Evolutionary conservation across 495 filamentous ascomycete genomes (phyloP), one percentile per base, ranked within the genome.

Genomic region (Tetracladium marchalianum): DNA sequence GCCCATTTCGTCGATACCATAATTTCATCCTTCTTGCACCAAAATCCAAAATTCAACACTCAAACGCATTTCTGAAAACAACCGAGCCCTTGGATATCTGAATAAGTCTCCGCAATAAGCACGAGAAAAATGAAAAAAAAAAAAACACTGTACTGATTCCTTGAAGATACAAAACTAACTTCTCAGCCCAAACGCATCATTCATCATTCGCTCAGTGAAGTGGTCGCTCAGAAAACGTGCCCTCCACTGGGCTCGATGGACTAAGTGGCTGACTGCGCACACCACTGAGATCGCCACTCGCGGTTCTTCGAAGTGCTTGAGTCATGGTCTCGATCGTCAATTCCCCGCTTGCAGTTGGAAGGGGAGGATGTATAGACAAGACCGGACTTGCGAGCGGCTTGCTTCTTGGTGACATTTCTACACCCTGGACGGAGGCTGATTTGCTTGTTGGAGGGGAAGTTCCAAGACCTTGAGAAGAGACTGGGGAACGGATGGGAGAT

Each of bases 241-340:
- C 48, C 3, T 27, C 22, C 3, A 7, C 7, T 4, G 55, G 47
- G 45, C 60, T 66, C 39, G 79, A 63, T 0, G 80, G 76, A 62
- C 78, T 85, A 32, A 74, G 58, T 11, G 80, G 73, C 40, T 77
- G 74, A 60, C 81, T 83, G 50, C 73, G 66, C 35, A 71, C 62
- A 31, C 71, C 73, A 48, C 76, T 76, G 53, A 94, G 62, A 59
- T 95, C 89, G 15, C 84, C 82, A 64, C 84, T 90, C 9, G 78
- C 84, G 4, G 86, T 92, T 64, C 84, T 80, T 61, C 81, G 68
- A 62, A 90, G 68, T 16, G 89, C 87, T 65, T 95, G 87, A 40
- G 79, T 72, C 88, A 95, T 92, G 8, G 88, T 95, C 67, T 95
- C 87, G 46, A 95, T 80, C 22, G 77, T 82, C 33, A 94, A 63